Evolutionary conservation across 2,329 filamentous ascomycete genomes (phyloP).

Genomic region (Cryphonectria parasitica): DNA sequence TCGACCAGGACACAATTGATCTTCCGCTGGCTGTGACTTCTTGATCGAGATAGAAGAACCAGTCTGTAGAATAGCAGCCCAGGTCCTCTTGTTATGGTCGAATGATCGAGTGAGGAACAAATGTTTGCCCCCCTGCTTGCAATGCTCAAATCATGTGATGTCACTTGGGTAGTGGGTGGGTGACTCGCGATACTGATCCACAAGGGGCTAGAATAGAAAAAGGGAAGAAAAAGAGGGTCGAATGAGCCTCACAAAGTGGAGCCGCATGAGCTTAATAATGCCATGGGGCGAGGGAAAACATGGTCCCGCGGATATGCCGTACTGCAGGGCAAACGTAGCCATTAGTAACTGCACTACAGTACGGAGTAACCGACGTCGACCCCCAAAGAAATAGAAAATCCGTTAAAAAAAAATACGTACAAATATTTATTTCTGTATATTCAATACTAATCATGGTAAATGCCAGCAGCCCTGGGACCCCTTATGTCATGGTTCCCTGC

Average conservation of each 20-base stretch:
- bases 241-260: slow-evolving; percentile 3
- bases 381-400: not conserved
- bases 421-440: not conserved
- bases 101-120: not conserved
- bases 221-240: not conserved
- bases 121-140: not conserved
- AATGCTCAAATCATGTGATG: not conserved
- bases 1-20: too few relatives aligned
- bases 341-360: not conserved
- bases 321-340: not conserved
- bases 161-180: not conserved
- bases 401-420: not conserved
- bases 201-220: not conserved
- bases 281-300: not conserved
- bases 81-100: not conserved
- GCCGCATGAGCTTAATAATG: slow-evolving; percentile 6
- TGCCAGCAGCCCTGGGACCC: too few relatives aligned
- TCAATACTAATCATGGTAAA: too few relatives aligned
- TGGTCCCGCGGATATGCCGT: not conserved
- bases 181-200: not conserved
- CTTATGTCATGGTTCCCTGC: not conserved
- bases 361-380: not conserved
- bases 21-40: too few relatives aligned
- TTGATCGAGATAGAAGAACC: not conserved
- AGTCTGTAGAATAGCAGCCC: not conserved